Conservation (phyloP, 495 filamentous ascomycete genomes). For the Hyaloscypha finlandica region DNA sequence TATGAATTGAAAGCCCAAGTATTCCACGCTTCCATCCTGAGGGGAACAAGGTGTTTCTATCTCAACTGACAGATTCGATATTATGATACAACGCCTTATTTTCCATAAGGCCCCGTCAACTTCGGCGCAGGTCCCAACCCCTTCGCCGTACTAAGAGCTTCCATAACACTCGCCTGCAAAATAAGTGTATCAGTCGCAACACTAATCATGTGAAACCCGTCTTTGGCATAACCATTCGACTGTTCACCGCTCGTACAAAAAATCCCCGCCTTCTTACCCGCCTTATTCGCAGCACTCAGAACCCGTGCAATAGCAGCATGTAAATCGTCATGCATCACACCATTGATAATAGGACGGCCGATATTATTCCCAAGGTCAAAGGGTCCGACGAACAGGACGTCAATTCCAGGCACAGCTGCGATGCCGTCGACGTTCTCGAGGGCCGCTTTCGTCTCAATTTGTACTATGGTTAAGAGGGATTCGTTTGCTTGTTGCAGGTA, state of each 20-base stretch:
- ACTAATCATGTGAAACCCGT: constrained; percentile 78
- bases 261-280: constrained; percentile 77
- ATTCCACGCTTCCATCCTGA: no score
- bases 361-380: constrained; percentile 79
- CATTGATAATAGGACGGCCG: constrained; percentile 65
- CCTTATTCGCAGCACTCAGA: constrained; percentile 58
- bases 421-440: constrained; percentile 72
- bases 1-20: no score
- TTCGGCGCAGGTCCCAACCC: constrained; percentile 38
- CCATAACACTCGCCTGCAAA: constrained; percentile 47
- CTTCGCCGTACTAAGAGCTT: constrained; percentile 47
- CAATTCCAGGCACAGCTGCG: constrained; percentile 67
- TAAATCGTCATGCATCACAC: constrained; percentile 63
- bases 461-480: constrained; percentile 69
- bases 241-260: constrained; percentile 71
- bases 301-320: constrained; percentile 67
- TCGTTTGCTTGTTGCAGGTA: constrained; percentile 78
- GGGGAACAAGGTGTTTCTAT: no score
- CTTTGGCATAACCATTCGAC: constrained; percentile 60
- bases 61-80: background rate
- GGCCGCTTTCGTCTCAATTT: constrained; percentile 80
- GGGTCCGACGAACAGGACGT: constrained; percentile 78
- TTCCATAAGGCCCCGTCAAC: constrained; percentile 36
- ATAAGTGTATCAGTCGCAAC: constrained; percentile 61
- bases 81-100: constrained; percentile 11